phyloP scores from a whole-genome alignment of 371 early-diverging fungal species.

The Rhizopus stolonifer region DNA sequence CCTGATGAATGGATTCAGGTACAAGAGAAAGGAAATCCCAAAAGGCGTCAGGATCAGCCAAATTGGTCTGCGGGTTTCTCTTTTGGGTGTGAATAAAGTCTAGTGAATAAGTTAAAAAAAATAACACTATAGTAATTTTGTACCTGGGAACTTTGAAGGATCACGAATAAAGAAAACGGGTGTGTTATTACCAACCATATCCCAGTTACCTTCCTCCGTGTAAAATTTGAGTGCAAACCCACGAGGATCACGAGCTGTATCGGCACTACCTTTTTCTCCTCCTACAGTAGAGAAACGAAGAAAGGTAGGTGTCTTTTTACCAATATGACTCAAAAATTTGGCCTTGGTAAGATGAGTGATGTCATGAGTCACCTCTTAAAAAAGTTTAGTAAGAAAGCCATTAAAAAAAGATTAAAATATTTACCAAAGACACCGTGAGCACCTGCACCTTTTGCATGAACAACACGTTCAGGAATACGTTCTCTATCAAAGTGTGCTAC shows the following conservation, averaged over 20 bases:
- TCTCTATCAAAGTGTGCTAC: conserved; percentile 81
- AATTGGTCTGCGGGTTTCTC: conserved; percentile 74
- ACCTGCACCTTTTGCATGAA: conserved; percentile 52
- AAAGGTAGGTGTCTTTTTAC: conserved; percentile 80
- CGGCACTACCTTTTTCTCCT: conserved; percentile 74
- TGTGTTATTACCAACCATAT: conserved; percentile 76
- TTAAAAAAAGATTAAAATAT: not conserved
- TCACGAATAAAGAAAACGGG: conserved; percentile 75
- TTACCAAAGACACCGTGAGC: conserved; percentile 72
- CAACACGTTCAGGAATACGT: conserved; percentile 61
- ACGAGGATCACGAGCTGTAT: conserved; percentile 77
- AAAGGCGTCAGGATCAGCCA: conserved; percentile 53
- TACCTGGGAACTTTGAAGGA: conserved; percentile 71
- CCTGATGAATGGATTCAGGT: conserved; percentile 80
- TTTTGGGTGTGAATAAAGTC: conserved; percentile 86
- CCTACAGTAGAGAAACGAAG: conserved; percentile 82
- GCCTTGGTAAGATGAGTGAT: conserved; percentile 70
- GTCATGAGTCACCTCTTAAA: conserved; percentile 71
- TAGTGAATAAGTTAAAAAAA: not conserved
- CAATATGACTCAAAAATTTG: conserved; percentile 70
- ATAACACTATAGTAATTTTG: not conserved
- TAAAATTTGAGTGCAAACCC: conserved; percentile 81
- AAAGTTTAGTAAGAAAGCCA: conserved; percentile 15
- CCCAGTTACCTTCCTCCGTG: conserved; percentile 77
- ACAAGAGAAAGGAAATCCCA: conserved; percentile 81